Conservation (phyloP, 441 rosid species). For the Theobroma grandiflorum region DNA sequence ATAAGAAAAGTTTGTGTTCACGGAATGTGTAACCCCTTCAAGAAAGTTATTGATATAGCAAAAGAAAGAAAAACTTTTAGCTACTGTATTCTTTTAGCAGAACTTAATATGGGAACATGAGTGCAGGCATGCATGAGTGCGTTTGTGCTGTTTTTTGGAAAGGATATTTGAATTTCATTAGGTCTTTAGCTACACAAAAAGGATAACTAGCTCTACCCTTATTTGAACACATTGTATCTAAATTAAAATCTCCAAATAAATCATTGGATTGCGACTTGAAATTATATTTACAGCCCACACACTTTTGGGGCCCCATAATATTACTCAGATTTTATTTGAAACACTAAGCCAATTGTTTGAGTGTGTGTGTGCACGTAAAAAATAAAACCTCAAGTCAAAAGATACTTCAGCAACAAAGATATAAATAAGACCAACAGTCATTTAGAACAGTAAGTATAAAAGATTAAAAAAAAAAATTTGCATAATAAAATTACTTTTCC, state of each 20-base stretch:
- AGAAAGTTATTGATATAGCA: background rate
- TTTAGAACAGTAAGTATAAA: background rate
- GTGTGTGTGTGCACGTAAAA: no score
- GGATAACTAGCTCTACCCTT: background rate
- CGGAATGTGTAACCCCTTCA: background rate
- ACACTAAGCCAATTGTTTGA: no score
- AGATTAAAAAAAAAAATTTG: background rate
- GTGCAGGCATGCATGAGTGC: background rate
- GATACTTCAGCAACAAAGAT: no score
- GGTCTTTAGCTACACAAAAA: background rate
- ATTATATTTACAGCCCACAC: background rate
- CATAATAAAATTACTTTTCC: background rate
- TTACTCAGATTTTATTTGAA: no score
- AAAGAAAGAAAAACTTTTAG: background rate
- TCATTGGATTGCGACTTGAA: background rate
- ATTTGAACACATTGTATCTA: background rate
- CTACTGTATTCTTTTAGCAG: background rate
- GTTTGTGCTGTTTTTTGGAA: background rate
- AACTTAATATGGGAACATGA: background rate
- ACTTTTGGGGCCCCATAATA: background rate
- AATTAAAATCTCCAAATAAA: background rate
- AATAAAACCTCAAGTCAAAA: no score
- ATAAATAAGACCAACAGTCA: no score
- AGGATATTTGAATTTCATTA: background rate
- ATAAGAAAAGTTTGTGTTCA: no score